Evolutionary conservation across 257 asterid genomes (phyloP), one percentile per base, ranked within the genome.

Genomic region (Solanum clarkiae): DNA sequence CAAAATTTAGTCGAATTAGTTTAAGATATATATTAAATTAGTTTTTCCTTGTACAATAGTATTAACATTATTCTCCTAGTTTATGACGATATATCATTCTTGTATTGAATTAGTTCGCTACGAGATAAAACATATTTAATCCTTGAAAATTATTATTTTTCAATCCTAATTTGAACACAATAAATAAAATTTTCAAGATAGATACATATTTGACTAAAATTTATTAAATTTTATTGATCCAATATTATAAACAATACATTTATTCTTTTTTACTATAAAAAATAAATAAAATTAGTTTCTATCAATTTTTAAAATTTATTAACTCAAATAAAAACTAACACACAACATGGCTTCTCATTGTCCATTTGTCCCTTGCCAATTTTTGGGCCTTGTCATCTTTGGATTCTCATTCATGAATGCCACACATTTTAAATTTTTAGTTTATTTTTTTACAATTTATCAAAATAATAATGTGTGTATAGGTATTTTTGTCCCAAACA

Each of bases 321-420:
- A 36, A 36, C 40, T 36, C 40, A 36, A 36, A 36, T 36, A 36
- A 26, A 65, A 10, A 29, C 45, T 5, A 63, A 29, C 72, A 65
- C 45, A 32, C 20, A 29, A 13, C 44, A 13, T 63, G 7, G 74
- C 45, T 29, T 45, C 74, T 29, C 20, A 29, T 66, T 36, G 10
- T 29, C 66, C 32, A 15, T 8, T 65, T 65, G 20, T 8, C 42
- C n/a, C 45, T 65, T 65, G 3, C 4, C 26, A 63, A 63, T 24
- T 63, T 63, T 63, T 1, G 49, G 15, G 47, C 22, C 75, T 68
- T 12, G 18, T n/a, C 51, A 69, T 45, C 81, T 14, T 74, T 74
- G 81, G 81, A 74, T 74, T 74, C 57, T 72, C 80, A 45, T 72
- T 49, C 7, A 45, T n/a, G 57, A 45, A 56, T 44, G 36, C 80